Base-by-base conservation (phyloP, 257 asterid genomes). In the Capsicum chinense region DNA sequence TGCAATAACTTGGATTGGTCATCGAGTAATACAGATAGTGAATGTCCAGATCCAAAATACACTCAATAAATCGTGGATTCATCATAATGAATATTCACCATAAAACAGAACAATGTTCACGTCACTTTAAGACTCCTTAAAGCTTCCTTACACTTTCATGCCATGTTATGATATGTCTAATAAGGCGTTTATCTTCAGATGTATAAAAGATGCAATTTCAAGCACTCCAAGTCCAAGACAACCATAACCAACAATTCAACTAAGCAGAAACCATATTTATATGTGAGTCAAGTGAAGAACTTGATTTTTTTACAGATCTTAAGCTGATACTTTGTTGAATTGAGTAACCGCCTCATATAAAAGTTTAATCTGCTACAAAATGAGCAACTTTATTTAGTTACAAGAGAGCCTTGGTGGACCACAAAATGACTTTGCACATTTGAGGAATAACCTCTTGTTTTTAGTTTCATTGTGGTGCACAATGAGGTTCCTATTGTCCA, bases 401-500 rank as follows among this genome's bases (percentile, higher is more conserved):
- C 26, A 13, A 78, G 17, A 54, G 64, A 78, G 14, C 47, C 48
- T 7, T 21, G 26, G 42, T 14, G 21, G 21, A 16, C 6, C 50
- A 54, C 50, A 78, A 52, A 13, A 33, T 15, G 12, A 15, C 26
- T 14, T 74, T 74, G 39, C 64, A 26, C 48, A 8, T 78, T 39
- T 78, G 64, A n/a, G 37, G 26, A 76, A 76, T 52, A 76, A 76
- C 64, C 64, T 78, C 64, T 78, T 54, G 64, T 54, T 54, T 44
- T n/a, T 54, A 54, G 81, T 78, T 76, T 33, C 81, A 52, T 78
- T 54, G 26, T 14, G 50, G 50, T 14, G 81, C 64, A 26, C 64
- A 47, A 54, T 78, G 81, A 15, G 64, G 33, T 26, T 78, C 64
- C 81, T 78, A 78, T 78, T 54, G 12, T 78, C 19, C 21, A 78